Conservation (phyloP, 352 stramenopile species). For the Pythium oligandrum region DNA sequence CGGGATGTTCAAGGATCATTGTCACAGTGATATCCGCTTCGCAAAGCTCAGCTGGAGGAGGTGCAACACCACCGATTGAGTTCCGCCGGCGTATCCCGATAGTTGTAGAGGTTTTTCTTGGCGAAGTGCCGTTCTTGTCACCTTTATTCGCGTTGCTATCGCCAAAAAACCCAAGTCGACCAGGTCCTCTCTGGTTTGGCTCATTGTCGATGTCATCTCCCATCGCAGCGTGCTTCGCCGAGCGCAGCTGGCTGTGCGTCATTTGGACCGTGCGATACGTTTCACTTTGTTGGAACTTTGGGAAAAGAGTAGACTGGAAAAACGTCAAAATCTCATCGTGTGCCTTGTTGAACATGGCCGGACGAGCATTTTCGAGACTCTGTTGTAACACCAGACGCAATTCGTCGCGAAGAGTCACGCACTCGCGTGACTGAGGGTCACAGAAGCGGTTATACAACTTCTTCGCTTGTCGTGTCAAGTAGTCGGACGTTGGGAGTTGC, state of each 20-base stretch:
- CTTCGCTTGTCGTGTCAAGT: constrained; percentile 54
- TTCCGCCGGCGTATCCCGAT: too few relatives aligned
- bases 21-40: constrained; percentile 25
- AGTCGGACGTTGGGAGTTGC: constrained; percentile 73
- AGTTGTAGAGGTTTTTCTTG: too few relatives aligned
- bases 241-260: constrained; percentile 16
- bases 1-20: constrained; percentile 56
- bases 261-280: constrained; percentile 57
- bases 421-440: constrained; percentile 55
- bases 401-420: constrained; percentile 31
- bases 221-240: constrained; percentile 6
- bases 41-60: too few relatives aligned
- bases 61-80: too few relatives aligned
- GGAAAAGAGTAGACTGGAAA: constrained; percentile 58
- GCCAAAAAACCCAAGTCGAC: not conserved
- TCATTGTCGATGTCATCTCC: not conserved
- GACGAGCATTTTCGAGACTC: constrained; percentile 33
- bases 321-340: constrained; percentile 70
- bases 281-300: constrained; percentile 71
- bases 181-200: too few relatives aligned
- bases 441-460: constrained; percentile 69
- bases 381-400: constrained; percentile 26
- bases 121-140: too few relatives aligned
- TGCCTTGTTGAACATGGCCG: constrained; percentile 64
- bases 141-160: not conserved